Evolutionary conservation across 2,329 filamentous ascomycete species (phyloP).

Genomic region (Paraphaeosphaeria sporulosa): DNA sequence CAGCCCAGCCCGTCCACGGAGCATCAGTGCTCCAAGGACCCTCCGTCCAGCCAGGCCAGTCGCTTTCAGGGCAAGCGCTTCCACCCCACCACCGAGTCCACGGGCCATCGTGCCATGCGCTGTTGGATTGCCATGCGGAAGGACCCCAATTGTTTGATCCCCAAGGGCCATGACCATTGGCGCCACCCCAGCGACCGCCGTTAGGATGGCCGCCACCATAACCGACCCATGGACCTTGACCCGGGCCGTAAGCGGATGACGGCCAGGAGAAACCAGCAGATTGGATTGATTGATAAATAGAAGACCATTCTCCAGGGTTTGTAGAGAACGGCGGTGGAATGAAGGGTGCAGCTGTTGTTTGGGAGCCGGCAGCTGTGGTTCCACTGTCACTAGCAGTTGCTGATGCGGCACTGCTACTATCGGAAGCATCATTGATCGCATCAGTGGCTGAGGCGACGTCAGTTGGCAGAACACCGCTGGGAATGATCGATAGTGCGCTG

Average conservation of each 20-base stretch:
- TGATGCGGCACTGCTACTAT: not conserved
- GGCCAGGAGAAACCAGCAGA: slow-evolving; percentile 33
- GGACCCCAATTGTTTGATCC: slow-evolving; percentile 38
- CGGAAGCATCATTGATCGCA: not conserved
- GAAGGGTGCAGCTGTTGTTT: slow-evolving; percentile 5
- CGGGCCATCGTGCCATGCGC: slow-evolving; percentile 36
- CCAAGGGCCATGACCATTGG: slow-evolving; percentile 35
- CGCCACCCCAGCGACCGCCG: slow-evolving; percentile 23
- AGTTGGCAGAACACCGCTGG: slow-evolving; percentile 7
- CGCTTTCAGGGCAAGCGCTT: slow-evolving; percentile 36
- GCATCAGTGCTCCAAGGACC: slow-evolving; percentile 45
- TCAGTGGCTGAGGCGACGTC: not conserved
- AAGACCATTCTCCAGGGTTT: slow-evolving; percentile 32
- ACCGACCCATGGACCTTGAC: slow-evolving; percentile 29
- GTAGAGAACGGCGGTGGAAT: slow-evolving; percentile 17
- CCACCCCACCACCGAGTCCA: slow-evolving; percentile 49
- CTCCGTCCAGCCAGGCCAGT: slow-evolving; percentile 49
- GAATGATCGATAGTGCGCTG: not conserved
- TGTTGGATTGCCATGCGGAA: slow-evolving; percentile 35
- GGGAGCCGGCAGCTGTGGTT: slow-evolving; percentile 3
- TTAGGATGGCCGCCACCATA: slow-evolving; percentile 24
- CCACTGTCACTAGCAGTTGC: not conserved
- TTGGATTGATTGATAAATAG: slow-evolving; percentile 36
- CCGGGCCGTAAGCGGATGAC: slow-evolving; percentile 28
- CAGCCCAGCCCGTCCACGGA: slow-evolving; percentile 47